Evolutionary conservation across 202 grass and related monocot genomes (phyloP).

Genomic region (Digitaria exilis): DNA sequence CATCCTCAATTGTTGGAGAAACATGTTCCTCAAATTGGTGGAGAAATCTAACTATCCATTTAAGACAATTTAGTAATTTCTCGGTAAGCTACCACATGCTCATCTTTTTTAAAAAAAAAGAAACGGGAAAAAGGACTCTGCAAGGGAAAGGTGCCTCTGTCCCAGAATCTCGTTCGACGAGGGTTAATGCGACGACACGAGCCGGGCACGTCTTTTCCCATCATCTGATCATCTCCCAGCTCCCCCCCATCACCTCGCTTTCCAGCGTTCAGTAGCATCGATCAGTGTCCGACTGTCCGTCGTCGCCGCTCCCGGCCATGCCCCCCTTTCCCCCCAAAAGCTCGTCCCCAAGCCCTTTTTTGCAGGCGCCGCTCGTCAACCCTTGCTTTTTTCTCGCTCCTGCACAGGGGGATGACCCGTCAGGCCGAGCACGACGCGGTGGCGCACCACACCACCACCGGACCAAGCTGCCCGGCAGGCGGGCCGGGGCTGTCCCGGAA

Average conservation of each 20-base stretch:
- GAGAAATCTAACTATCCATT: too few relatives aligned
- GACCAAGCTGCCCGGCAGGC: neutral
- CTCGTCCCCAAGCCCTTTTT: neutral
- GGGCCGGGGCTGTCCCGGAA: neutral
- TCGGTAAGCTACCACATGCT: too few relatives aligned
- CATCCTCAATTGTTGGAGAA: too few relatives aligned
- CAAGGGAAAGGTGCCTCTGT: neutral
- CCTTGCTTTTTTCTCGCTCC: neutral
- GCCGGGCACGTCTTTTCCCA: conserved; percentile 8
- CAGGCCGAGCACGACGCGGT: neutral
- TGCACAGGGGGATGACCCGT: neutral
- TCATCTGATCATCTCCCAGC: conserved; percentile 7
- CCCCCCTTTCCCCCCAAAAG: neutral
- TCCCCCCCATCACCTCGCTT: conserved; percentile 34
- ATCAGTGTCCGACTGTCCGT: neutral
- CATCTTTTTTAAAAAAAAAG: too few relatives aligned
- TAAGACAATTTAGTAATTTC: too few relatives aligned
- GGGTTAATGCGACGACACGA: conserved; percentile 30
- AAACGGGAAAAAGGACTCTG: neutral
- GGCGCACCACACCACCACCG: neutral
- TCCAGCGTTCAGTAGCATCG: conserved; percentile 13
- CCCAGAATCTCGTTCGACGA: conserved; percentile 27
- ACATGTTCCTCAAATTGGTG: too few relatives aligned
- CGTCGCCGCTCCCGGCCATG: neutral
- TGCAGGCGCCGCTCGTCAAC: neutral